Base-by-base conservation (phyloP, 2,329 filamentous ascomycete species). In the Stemphylium vesicarium region DNA sequence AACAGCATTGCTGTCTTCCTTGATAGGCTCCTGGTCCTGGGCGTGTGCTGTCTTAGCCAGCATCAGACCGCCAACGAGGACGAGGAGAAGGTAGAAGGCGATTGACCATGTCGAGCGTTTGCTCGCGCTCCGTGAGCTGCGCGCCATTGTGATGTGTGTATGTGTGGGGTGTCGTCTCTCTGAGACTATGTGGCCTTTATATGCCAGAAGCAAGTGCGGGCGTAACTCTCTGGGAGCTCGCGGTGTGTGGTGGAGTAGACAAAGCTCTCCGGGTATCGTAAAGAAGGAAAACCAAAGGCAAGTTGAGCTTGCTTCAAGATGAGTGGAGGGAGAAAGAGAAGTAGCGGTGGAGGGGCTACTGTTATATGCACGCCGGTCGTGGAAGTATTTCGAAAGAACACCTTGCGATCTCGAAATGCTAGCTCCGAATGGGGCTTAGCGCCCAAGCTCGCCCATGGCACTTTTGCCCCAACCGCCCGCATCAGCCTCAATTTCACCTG, bases 81-180 rank as follows among this genome's bases (percentile, higher is more conserved):
- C 86, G 63, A 96, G 86, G 75, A 92, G 86, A 71, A 97, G 89
- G 83, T 96, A 97, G 81, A 93, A 88, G 79, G 96, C 82, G 76
- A 95, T 86, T 81, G 85, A 92, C 92, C 84, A 97, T 83, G 88
- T 88, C 82, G 82, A 93, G 77, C 84, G 87, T 84, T 85, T 89
- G 82, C 80, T 85, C 83, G 82, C 85, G 83, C 82, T 84, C 74
- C 79, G 76, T 75, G 86, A 88, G 75, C 81, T 79, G 72, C 82
- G 79, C 71, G 84, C 80, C 84, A 87, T 87, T 69, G 69, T 80
- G 77, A 57, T 61, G 60, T 66, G 60, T 64, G 45, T 66, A 60
- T 64, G 45, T 63, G 52, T 62, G 51, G 43, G 47, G 29, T 44
- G 47, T 48, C 53, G 61, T 63, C 59, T 53, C 53, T 53, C 38